Evolutionary conservation across 345 rosid genomes (phyloP).

Genomic region (Bruguiera sexangula): DNA sequence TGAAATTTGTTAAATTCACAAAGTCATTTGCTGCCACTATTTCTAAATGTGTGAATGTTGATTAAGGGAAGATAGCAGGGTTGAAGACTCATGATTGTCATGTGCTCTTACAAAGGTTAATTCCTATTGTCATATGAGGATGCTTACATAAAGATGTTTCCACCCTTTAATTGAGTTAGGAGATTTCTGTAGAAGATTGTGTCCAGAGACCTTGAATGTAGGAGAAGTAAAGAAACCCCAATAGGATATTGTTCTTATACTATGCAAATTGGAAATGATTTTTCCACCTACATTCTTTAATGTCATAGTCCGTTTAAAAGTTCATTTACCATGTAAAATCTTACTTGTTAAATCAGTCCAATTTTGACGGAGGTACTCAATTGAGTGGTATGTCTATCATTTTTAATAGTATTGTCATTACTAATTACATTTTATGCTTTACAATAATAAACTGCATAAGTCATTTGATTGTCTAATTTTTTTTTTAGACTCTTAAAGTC

Average conservation of each 20-base stretch:
- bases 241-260: neutral
- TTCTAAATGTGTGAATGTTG: neutral
- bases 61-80: neutral
- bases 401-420: too few relatives aligned
- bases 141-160: neutral
- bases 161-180: neutral
- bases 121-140: neutral
- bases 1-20: neutral
- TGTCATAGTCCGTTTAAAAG: neutral
- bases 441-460: too few relatives aligned
- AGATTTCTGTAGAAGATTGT: neutral
- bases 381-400: neutral
- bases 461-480: too few relatives aligned
- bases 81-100: too few relatives aligned
- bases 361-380: neutral
- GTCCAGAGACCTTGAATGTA: neutral
- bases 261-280: neutral
- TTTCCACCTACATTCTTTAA: neutral
- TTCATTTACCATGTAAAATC: neutral
- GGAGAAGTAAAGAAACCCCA: neutral
- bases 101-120: too few relatives aligned
- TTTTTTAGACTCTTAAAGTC: neutral
- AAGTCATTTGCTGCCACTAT: neutral
- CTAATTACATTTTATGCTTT: too few relatives aligned
- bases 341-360: neutral